Percentiles rank a stretch among this genome's conserved stretches.
Evolutionary conservation across 371 early-diverging fungal genomes (phyloP).

Genomic region (Syncephalastrum monosporum): DNA sequence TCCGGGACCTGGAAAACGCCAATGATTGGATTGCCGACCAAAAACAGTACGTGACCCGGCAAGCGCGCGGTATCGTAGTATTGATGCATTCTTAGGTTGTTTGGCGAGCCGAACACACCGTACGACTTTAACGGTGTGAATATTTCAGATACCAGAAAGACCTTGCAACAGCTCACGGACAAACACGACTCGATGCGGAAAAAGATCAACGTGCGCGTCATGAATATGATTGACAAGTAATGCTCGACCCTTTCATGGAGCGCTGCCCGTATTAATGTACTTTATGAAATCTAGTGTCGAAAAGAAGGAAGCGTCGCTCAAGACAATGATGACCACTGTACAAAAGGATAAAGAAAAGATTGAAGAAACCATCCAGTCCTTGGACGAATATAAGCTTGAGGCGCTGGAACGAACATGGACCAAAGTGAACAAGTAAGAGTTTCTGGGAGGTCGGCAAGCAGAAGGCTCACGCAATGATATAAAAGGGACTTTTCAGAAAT

Average conservation of each 20-base stretch:
- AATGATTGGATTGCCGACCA: conserved; percentile 91
- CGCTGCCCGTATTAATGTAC: neutral
- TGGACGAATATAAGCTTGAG: conserved; percentile 91
- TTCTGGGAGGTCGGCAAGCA: neutral
- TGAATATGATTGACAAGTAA: conserved; percentile 91
- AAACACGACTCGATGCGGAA: conserved; percentile 79
- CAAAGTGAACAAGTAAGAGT: conserved; percentile 80
- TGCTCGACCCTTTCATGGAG: conserved; percentile 1
- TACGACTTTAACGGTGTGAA: conserved; percentile 81
- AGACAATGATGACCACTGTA: conserved; percentile 87
- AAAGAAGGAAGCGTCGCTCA: conserved; percentile 82
- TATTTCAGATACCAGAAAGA: conserved; percentile 67
- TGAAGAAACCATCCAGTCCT: conserved; percentile 84
- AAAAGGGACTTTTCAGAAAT: conserved; percentile 90
- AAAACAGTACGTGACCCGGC: conserved; percentile 59
- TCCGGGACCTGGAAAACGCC: conserved; percentile 57
- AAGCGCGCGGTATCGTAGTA: neutral
- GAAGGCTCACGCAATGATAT: neutral
- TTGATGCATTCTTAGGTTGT: conserved; percentile 33
- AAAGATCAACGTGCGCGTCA: conserved; percentile 90
- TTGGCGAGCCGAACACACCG: conserved; percentile 77
- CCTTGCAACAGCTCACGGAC: conserved; percentile 68
- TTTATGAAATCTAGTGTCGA: conserved; percentile 61
- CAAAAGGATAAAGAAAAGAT: conserved; percentile 93
- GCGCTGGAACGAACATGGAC: conserved; percentile 88